Evolutionary conservation across 257 asterid genomes (phyloP).

Genomic region (Fraxinus cuspidata): DNA sequence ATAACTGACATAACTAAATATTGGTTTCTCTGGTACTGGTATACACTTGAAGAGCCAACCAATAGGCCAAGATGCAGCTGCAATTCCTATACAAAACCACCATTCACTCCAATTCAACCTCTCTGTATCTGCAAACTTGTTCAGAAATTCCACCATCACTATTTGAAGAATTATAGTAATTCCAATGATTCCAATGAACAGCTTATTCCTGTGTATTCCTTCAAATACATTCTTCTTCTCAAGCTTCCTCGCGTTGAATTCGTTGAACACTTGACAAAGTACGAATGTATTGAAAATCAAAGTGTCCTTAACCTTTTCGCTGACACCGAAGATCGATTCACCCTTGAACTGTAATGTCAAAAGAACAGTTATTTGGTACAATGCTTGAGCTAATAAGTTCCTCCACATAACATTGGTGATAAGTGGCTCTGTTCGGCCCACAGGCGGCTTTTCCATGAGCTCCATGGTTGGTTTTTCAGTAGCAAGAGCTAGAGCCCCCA

Average conservation of each 20-base stretch:
- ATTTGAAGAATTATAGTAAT: conserved; percentile 38
- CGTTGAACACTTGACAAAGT: conserved; percentile 39
- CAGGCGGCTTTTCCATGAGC: conserved; percentile 47
- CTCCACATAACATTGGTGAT: conserved; percentile 58
- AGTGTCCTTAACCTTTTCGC: conserved; percentile 36
- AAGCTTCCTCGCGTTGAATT: conserved; percentile 29
- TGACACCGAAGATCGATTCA: conserved; percentile 33
- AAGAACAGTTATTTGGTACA: conserved; percentile 42
- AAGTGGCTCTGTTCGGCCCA: conserved; percentile 46
- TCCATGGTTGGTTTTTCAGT: conserved; percentile 51
- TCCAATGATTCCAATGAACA: conserved; percentile 40
- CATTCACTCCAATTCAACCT: conserved; percentile 45
- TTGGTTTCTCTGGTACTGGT: conserved; percentile 37
- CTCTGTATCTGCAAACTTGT: conserved; percentile 41
- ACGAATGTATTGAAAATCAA: conserved; percentile 37
- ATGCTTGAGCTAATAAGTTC: conserved; percentile 44
- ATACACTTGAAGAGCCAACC: conserved; percentile 41
- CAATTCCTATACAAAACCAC: conserved; percentile 39
- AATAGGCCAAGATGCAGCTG: conserved; percentile 42
- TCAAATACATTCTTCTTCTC: conserved; percentile 39
- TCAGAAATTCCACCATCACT: conserved; percentile 40
- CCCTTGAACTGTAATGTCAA: conserved; percentile 47
- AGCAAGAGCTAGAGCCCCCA: conserved; percentile 54
- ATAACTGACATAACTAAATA: conserved; percentile 21
- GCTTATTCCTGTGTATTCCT: conserved; percentile 38